Conservation (phyloP, 2,329 filamentous ascomycete species). For the Metarhizium album region DNA sequence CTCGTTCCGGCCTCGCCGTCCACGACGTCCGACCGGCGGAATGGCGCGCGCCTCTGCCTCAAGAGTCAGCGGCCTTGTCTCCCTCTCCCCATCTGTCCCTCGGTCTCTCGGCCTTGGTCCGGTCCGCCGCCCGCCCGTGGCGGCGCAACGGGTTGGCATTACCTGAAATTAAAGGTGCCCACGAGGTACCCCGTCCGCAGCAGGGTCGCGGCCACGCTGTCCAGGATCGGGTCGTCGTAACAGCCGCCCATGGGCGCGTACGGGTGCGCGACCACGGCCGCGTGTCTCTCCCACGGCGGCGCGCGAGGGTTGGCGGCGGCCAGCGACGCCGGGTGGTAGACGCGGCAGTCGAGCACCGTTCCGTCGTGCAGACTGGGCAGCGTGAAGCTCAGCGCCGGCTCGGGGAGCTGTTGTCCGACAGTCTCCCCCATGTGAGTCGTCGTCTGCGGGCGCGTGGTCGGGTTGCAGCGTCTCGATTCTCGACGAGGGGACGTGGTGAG, state of each 20-base stretch:
- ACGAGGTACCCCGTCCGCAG: slow-evolving; percentile 65
- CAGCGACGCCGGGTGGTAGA: slow-evolving; percentile 59
- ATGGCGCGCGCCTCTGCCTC: slow-evolving; percentile 57
- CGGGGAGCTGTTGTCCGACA: slow-evolving; percentile 47
- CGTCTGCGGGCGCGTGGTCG: not conserved
- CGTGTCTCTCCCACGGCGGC: slow-evolving; percentile 35
- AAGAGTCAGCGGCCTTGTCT: slow-evolving; percentile 7
- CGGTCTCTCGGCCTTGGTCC: no score
- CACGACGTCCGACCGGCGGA: slow-evolving; percentile 77
- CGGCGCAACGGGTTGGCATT: no score
- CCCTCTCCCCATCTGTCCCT: no score
- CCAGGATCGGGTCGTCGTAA: slow-evolving; percentile 73
- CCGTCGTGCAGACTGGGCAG: slow-evolving; percentile 80
- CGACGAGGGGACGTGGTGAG: no score
- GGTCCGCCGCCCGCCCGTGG: slow-evolving; percentile 8
- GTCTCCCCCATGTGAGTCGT: no score
- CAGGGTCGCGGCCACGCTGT: slow-evolving; percentile 52
- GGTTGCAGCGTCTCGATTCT: no score
- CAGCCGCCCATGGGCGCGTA: slow-evolving; percentile 81
- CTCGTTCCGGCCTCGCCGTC: slow-evolving; percentile 70
- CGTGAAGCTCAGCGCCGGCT: slow-evolving; percentile 54
- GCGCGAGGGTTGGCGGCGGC: slow-evolving; percentile 19
- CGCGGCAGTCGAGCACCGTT: slow-evolving; percentile 63
- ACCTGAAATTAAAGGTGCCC: slow-evolving; percentile 89
- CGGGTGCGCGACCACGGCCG: slow-evolving; percentile 71